Evolutionary conservation across 192 early-diverging fungal genomes (phyloP), one percentile per base, ranked within the genome.

Genomic region (Coemansia sp.): DNA sequence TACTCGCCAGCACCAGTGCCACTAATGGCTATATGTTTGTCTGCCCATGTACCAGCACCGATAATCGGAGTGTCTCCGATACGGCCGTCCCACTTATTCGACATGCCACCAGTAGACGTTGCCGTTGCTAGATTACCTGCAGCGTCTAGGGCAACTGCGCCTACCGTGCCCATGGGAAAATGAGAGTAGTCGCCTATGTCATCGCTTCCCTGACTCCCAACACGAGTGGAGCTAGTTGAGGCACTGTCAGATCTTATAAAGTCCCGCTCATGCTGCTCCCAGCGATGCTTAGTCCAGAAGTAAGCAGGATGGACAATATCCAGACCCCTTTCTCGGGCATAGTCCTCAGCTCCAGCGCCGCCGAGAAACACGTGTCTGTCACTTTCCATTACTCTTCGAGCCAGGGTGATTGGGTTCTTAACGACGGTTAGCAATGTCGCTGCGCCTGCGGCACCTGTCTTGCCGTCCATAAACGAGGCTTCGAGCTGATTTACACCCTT

Each of bases 1-100:
- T 77, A 74, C 18, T 76, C 74, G 15, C 80, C 78, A 15, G 74
- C 70, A 10, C 84, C 81, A 0, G 72, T 75, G 44, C 67, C 62
- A 7, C 76, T 75, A 18, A 73, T 63, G 61, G 71, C 78, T 49
- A 62, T 65, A 49, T 12, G 44, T 29, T 22, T 73, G 68, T 71
- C 65, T 42, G 80, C 65, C 70, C 79, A 66, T 72, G 84, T 74
- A 11, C 77, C 77, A 52, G 77, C 77, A 38, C 77, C 77, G 49
- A 79, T 74, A 18, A 74, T 47, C 7, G 77, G 72, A 0, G 77
- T 71, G 29, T 79, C 72, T 11, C 72, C 77, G 20, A 79, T 71
- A n/a, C 77, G 55, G 18, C 72, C 68, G 16, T 72, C 65, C 77
- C 67, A 71, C 47, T 79, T 79, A 62, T 79, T 79, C 0, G 72